Base-by-base conservation (phyloP, 2,329 filamentous ascomycete genomes). In the Nigrospora sphaerica region DNA sequence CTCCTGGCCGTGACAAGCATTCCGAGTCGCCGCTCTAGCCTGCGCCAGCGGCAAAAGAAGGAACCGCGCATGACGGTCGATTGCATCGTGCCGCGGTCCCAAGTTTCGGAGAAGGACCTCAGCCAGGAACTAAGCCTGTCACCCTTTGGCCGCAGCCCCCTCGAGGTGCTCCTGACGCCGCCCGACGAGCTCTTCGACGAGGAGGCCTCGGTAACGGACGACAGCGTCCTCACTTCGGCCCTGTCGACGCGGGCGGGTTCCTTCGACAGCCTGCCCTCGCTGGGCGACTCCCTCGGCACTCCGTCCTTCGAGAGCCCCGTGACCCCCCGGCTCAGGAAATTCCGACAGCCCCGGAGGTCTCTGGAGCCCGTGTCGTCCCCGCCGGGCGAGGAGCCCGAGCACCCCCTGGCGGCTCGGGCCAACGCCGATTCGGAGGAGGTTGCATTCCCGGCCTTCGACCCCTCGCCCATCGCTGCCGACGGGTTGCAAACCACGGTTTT, bases 1-100 rank as follows among this genome's bases (percentile, higher is more conserved):
- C 66, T 85, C 28, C 67, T 85, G 32, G 81, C 81, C 32, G 69
- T 81, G 45, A 85, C 81, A 31, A 75, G 72, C 50, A 85, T 85
- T 42, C 81, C 78, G 53, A 62, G 73, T 42, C 60, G 63, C 28
- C 61, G 64, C 41, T 63, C 65, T 33, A 66, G 56, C 41, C 42
- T 57, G 38, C 59, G 61, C 18, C 60, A 60, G 34, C 57, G 53
- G 42, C 56, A 50, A 48, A 54, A 49, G 28, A 51, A 45, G 32
- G 50, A 50, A 39, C 47, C 49, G 54, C 60, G 66, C 42, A 69
- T 82, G 65, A 80, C 77, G 0, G 73, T 81, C 12, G 75, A 80
- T 47, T 75, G 75, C 7, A 73, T 81, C 42, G 70, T 81, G 13
- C 69, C 72, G 52, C 70, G 73, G 44, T 74, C 74, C 12, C 72